A percentile compares a stretch with the other conserved stretches of the same genome.
Evolutionary conservation across 352 stramenopile genomes (phyloP).

Genomic region (Pythium diclinum): DNA sequence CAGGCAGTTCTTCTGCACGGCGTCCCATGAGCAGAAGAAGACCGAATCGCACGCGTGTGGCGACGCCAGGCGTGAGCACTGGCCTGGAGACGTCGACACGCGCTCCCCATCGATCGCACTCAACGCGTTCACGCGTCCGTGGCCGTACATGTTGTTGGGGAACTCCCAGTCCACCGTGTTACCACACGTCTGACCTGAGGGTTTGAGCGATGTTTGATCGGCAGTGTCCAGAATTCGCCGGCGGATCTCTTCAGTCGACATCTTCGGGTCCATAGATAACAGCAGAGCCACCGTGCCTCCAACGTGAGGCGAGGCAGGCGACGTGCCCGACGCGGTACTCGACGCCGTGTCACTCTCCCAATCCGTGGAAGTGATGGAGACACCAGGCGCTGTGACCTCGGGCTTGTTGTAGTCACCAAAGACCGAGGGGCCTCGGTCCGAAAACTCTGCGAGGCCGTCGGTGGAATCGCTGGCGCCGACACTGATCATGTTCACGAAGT

Average conservation of each 20-base stretch:
- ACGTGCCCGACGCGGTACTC: background rate
- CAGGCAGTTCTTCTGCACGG: background rate
- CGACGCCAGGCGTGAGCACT: background rate
- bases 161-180: constrained; percentile 5
- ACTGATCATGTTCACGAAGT: background rate
- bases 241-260: background rate
- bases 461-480: background rate
- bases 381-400: background rate
- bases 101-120: background rate
- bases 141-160: constrained; percentile 32
- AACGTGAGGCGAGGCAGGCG: background rate
- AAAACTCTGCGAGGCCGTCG: background rate
- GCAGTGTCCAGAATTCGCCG: background rate
- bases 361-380: background rate
- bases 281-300: background rate
- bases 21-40: background rate
- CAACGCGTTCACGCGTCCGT: constrained; percentile 27
- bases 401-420: background rate
- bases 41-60: background rate
- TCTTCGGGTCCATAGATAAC: background rate
- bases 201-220: background rate
- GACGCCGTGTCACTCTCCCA: background rate
- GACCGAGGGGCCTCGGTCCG: background rate
- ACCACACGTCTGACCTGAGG: background rate
- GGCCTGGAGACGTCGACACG: background rate